Base-by-base conservation (phyloP, 495 filamentous ascomycete genomes). In the Lasiosphaeria ovina region DNA sequence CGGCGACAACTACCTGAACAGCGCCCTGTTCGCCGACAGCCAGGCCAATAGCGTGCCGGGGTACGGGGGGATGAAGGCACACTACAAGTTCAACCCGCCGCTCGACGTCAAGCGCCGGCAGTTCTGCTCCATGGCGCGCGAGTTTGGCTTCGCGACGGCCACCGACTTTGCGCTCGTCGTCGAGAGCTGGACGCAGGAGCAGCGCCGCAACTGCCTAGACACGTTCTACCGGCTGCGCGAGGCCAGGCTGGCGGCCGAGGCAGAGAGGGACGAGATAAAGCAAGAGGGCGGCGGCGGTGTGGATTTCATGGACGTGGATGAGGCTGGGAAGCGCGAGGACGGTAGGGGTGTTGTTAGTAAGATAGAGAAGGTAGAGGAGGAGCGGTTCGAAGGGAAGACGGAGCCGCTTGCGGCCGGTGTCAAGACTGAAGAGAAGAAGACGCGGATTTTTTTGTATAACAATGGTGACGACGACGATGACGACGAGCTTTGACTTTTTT, bases 111-210 rank as follows among this genome's bases (percentile, higher is more conserved):
- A 82, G 78, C 84, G 79, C 59, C 79, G 94, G 42, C 94, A 97
- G 69, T 95, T 98, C 64, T 95, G 92, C 71, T 87, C 84, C 17
- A 97, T 97, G 91, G 91, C 92, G 7, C 81, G 79, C 67, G 81
- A 80, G 48, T 89, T 92, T 74, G 91, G 91, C 44, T 96, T 91
- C 70, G 71, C 78, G 6, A 85, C 84, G 75, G 86, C 85, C 6
- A 89, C 84, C 6, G 90, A 96, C 64, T 98, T 98, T 82, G 95
- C 93, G 50, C 80, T 97, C 49, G 88, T 92, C 8, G 94, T 98
- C 11, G 94, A 98, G 74, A 84, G 89, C 33, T 94, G 91, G 92
- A 96, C 91, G 59, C 91, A 93, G 76, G 90, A 87, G 66, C 83
- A 95, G 75, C 71, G 94, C 69, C 79, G 89, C 66, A 84, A 86